A percentile compares a stretch with the other conserved stretches of the same genome.
Evolutionary conservation across 1,139 yeast species (phyloP).

Genomic region (Zygoascus hellenicus): DNA sequence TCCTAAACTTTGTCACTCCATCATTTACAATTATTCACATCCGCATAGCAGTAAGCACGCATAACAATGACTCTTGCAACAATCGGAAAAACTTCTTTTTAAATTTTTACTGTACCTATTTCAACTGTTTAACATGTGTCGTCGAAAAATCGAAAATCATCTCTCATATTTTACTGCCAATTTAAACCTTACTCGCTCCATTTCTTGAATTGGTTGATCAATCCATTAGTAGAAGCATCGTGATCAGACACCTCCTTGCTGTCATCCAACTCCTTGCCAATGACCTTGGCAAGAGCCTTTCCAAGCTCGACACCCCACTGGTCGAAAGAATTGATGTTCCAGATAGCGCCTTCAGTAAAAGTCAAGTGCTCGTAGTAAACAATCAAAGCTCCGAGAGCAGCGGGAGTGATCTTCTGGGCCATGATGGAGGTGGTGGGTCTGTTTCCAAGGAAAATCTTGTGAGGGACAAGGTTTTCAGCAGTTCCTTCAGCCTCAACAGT

Average conservation of each 20-base stretch:
- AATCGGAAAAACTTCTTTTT: too few relatives aligned
- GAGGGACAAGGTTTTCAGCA: slow-evolving; percentile 75
- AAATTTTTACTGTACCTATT: too few relatives aligned
- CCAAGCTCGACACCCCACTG: slow-evolving; percentile 99
- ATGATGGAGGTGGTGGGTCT: slow-evolving; percentile 97
- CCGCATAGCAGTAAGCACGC: too few relatives aligned
- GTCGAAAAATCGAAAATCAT: too few relatives aligned
- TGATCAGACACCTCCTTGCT: slow-evolving; percentile 54
- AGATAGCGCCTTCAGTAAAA: slow-evolving; percentile 95
- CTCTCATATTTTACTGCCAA: too few relatives aligned
- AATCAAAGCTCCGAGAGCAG: slow-evolving; percentile 88
- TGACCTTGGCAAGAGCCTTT: slow-evolving; percentile 93
- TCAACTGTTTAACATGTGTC: too few relatives aligned
- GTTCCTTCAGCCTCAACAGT: slow-evolving; percentile 90
- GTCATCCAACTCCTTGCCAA: slow-evolving; percentile 79
- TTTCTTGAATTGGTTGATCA: slow-evolving; percentile 89
- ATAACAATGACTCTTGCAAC: too few relatives aligned
- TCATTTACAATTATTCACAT: too few relatives aligned
- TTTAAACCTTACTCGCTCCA: slow-evolving; percentile 42
- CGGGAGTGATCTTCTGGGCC: slow-evolving; percentile 94
- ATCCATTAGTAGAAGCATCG: slow-evolving; percentile 85
- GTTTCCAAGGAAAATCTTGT: slow-evolving; percentile 94
- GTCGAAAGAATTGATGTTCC: slow-evolving; percentile 99
- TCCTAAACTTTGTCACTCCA: too few relatives aligned
- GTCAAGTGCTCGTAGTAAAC: slow-evolving; percentile 97